These are phyloP conservation scores for Pichia sp. DNA, from an alignment of 1,139 yeast species.

Conservation along the genomic window DNA sequence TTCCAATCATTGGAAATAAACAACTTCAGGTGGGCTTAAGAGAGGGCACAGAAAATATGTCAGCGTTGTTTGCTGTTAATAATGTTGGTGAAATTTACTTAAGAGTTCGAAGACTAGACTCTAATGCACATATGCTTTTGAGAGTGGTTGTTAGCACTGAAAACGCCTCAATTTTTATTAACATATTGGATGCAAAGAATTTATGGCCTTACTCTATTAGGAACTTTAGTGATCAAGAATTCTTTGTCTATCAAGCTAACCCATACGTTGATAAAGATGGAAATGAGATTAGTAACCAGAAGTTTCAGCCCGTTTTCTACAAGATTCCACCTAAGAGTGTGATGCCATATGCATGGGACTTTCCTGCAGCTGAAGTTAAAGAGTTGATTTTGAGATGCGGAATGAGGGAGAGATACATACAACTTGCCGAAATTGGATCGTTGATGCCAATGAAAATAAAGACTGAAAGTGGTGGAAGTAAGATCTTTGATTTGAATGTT, in stretches of 20 bases:
- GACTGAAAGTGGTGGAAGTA: slow-evolving; percentile 33
- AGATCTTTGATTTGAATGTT: slow-evolving; percentile 80
- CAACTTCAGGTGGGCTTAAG: slow-evolving; percentile 54
- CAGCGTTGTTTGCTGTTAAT: slow-evolving; percentile 78
- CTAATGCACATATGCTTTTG: slow-evolving; percentile 48
- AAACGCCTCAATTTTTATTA: slow-evolving; percentile 73
- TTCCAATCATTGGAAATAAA: slow-evolving; percentile 43
- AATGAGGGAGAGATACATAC: slow-evolving; percentile 71
- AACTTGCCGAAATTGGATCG: slow-evolving; percentile 88
- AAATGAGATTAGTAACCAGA: slow-evolving; percentile 35
- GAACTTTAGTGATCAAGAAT: slow-evolving; percentile 80
- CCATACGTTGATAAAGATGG: slow-evolving; percentile 75
- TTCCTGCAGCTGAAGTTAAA: slow-evolving; percentile 82
- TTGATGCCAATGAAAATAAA: slow-evolving; percentile 80
- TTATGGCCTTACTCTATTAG: slow-evolving; percentile 92
- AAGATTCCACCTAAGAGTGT: slow-evolving; percentile 83
- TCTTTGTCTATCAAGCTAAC: slow-evolving; percentile 78
- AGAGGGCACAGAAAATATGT: slow-evolving; percentile 62
- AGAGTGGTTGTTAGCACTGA: slow-evolving; percentile 72
- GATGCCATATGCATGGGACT: slow-evolving; percentile 99
- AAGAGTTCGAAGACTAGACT: slow-evolving; percentile 55
- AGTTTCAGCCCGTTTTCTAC: slow-evolving; percentile 68
- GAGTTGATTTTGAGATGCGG: slow-evolving; percentile 69
- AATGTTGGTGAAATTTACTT: slow-evolving; percentile 79
- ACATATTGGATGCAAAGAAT: slow-evolving; percentile 62